phyloP scores from a whole-genome alignment of 106 monocot genomes.

The Dioscorea zingiberensis region DNA sequence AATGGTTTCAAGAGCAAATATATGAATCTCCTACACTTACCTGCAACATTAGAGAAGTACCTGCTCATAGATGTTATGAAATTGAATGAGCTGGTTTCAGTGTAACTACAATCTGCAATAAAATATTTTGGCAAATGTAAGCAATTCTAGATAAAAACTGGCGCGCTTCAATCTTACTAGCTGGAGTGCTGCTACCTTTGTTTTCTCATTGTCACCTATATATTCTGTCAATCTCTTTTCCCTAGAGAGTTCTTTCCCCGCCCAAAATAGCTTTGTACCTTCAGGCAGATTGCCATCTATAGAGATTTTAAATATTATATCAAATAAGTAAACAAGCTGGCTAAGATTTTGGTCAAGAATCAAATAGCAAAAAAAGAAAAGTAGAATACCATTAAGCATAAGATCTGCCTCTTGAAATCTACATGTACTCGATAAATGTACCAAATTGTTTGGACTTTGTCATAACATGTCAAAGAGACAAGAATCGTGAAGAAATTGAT shows the following conservation, averaged over 20 bases:
- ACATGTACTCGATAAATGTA: too few species aligned
- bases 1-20: too few species aligned
- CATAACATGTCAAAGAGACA: too few species aligned
- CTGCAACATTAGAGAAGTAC: background rate
- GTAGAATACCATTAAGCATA: too few species aligned
- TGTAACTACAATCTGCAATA: background rate
- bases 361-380: too few species aligned
- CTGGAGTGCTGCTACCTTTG: slow-evolving; percentile 25
- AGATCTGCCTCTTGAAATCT: too few species aligned
- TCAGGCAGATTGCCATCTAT: slow-evolving; percentile 6
- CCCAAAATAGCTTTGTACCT: slow-evolving; percentile 32
- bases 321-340: too few species aligned
- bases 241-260: slow-evolving; percentile 36
- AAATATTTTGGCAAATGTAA: background rate
- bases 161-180: background rate
- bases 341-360: too few species aligned
- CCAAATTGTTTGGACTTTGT: too few species aligned
- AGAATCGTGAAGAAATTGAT: too few species aligned
- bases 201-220: slow-evolving; percentile 50
- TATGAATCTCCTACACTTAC: too few species aligned
- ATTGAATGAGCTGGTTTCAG: background rate
- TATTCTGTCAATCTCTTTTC: slow-evolving; percentile 38
- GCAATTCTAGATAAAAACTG: background rate
- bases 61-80: background rate
- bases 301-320: background rate